Base-by-base conservation (phyloP, 2,329 filamentous ascomycete genomes). In the Alternaria dauci region DNA sequence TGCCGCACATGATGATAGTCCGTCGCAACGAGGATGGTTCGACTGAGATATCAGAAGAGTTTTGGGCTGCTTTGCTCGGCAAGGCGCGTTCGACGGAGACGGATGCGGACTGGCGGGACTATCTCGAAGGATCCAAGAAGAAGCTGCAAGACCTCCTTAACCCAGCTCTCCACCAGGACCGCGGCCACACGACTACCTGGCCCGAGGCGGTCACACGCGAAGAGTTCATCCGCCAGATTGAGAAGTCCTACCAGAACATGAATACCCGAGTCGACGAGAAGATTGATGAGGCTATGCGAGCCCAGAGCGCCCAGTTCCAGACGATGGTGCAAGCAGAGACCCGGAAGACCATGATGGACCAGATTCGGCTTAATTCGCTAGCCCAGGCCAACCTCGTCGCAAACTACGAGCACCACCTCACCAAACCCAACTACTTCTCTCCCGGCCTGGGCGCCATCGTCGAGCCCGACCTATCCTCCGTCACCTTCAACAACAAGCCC, bases 361-460 rank as follows among this genome's bases (percentile, higher is more conserved):
- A 72, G 34, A 67, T 75, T 34, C 73, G 70, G 12, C 62, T 77
- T 9, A 65, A 75, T 23, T 71, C 70, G 51, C 72, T 73, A 53
- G 78, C 68, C n/a, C 61, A 72, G 36, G 69, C 69, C 57, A 76
- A 73, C 54, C 63, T 78, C 6, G 55, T 75, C 42, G 67, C 70
- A 36, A 78, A 76, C 55, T 68, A 70, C 39, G 71, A 78, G 41
- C 58, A 75, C 30, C 67, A 70, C 12, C 63, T 81, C 18, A 70
- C 71, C 42, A 72, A 76, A 43, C 81, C 93, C 78, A 97, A 97
- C 80, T 93, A 89, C 79, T 90, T 97, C 69, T 85, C 86, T 3
- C 71, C 79, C 1, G 87, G 87, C 5, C 80, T 88, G 18, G 92
- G 92, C 5, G 91, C 92, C 1, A 69, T 83, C 2, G 80, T 95